A percentile compares a stretch with the other conserved stretches of the same genome.
Conservation (phyloP, 2,329 filamentous ascomycete genomes). For the Fulvia fulva region DNA sequence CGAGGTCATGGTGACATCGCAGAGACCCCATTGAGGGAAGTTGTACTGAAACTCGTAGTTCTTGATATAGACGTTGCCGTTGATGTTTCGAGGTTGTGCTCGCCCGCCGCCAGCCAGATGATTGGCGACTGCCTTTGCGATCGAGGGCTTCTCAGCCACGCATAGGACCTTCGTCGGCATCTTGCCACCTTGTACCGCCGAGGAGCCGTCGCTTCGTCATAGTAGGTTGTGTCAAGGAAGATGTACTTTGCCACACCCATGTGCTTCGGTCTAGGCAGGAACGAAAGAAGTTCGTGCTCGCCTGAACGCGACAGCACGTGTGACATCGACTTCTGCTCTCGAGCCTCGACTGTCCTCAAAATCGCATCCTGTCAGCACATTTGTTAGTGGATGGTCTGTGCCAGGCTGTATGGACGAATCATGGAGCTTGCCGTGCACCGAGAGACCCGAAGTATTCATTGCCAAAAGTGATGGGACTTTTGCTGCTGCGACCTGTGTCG, state of each 20-base stretch:
- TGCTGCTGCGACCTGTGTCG: background rate
- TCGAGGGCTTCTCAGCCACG: slow-evolving; percentile 86
- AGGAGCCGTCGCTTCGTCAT: slow-evolving; percentile 6
- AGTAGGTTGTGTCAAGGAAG: background rate
- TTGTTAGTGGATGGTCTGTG: too few species aligned
- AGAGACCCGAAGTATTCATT: background rate
- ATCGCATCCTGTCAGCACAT: background rate
- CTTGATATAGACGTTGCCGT: slow-evolving; percentile 73
- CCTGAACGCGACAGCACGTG: background rate
- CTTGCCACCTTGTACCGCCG: slow-evolving; percentile 2
- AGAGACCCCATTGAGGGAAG: slow-evolving; percentile 77
- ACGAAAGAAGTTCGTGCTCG: too few species aligned
- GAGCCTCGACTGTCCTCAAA: background rate
- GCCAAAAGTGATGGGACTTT: background rate
- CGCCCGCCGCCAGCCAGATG: slow-evolving; percentile 74
- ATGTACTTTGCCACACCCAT: too few species aligned
- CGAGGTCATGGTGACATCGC: slow-evolving; percentile 87
- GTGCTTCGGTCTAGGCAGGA: too few species aligned
- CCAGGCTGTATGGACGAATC: too few species aligned
- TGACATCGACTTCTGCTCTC: background rate
- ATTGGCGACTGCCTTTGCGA: slow-evolving; percentile 86
- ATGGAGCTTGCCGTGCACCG: too few species aligned
- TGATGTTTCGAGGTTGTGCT: slow-evolving; percentile 58
- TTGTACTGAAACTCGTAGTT: slow-evolving; percentile 91
- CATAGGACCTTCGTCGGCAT: slow-evolving; percentile 61